Base-by-base conservation (phyloP, 768 basidiomycete genomes). In the Imleria badia region DNA sequence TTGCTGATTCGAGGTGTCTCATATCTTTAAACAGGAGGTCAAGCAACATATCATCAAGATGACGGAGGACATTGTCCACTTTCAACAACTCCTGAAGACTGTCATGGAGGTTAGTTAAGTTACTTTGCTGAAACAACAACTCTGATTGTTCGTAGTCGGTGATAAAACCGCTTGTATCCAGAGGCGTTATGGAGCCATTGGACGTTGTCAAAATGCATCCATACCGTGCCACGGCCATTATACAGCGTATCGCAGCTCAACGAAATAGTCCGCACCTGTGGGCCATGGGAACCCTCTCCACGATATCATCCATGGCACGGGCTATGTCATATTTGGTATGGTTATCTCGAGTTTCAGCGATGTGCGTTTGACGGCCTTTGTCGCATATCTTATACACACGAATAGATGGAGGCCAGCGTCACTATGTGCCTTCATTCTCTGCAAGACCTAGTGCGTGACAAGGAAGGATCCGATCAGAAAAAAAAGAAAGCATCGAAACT, bases 301-400 rank as follows among this genome's bases (percentile, higher is more conserved):
- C 76, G 61, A 64, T 94, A 23, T 74, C 74, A 14, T 61, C 70
- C 23, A 74, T 97, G 66, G 91, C 92, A 9, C 77, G 91, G 45
- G 91, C 86, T 1, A 91, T 97, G 90, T 81, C 85, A 1, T 93
- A 98, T 67, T 76, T 99, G 60, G 92, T 97, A 65, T 53, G 86
- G 45, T 46, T 15, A 10, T 30, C 35, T 29, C 11, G 23, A 6
- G 66, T 41, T 39, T 30, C 19, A 7, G 8, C 26, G 35, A 54
- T 35, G n/a, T 43, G 13, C 14, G n/a, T 4, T 20, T 57, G 33
- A 59, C 1, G 6, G 6, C 20, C n/a, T 15, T 46, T 29, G 8
- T 26, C 40, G n/a, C 39, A 3, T 46, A 5, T 45, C 22, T 19
- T 29, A 41, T 42, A 19, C 19, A 31, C 29, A 3, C 29, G 17